Evolutionary conservation across 1,284 basidiomycete genomes (phyloP).

Genomic region (Vanrija sp.): DNA sequence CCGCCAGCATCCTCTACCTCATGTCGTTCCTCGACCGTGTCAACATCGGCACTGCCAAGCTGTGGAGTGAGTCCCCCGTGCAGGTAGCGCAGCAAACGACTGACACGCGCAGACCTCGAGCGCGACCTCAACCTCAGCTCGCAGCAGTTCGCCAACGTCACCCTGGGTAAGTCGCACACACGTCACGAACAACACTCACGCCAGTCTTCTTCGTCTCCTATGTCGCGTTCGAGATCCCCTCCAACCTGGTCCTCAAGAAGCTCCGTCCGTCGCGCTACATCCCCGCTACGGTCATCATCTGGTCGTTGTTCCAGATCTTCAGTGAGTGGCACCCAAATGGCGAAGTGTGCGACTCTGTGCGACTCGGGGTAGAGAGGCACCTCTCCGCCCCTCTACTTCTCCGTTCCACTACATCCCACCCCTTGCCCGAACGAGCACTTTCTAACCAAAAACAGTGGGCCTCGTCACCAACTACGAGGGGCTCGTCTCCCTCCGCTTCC

Average conservation of each 20-base stretch:
- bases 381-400: too few species aligned
- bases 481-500: conserved; percentile 48
- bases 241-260: conserved; percentile 51
- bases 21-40: conserved; percentile 53
- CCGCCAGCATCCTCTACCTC: conserved; percentile 34
- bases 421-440: too few species aligned
- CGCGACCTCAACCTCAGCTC: conserved; percentile 46
- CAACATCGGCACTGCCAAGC: conserved; percentile 49
- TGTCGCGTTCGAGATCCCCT: conserved; percentile 50
- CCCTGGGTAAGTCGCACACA: not conserved
- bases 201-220: conserved; percentile 44
- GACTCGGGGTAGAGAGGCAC: too few species aligned
- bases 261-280: conserved; percentile 47
- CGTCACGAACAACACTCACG: conserved; percentile 3
- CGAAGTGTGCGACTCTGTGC: too few species aligned
- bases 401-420: too few species aligned
- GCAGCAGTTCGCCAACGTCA: conserved; percentile 45
- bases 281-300: conserved; percentile 41
- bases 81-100: not conserved
- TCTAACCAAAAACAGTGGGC: conserved; percentile 30
- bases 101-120: conserved; percentile 35
- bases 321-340: conserved; percentile 13
- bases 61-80: conserved; percentile 14
- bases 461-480: conserved; percentile 47
- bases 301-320: conserved; percentile 44